phyloP scores from a whole-genome alignment of 2,329 filamentous ascomycete genomes.

The Ilyonectria destructans region DNA sequence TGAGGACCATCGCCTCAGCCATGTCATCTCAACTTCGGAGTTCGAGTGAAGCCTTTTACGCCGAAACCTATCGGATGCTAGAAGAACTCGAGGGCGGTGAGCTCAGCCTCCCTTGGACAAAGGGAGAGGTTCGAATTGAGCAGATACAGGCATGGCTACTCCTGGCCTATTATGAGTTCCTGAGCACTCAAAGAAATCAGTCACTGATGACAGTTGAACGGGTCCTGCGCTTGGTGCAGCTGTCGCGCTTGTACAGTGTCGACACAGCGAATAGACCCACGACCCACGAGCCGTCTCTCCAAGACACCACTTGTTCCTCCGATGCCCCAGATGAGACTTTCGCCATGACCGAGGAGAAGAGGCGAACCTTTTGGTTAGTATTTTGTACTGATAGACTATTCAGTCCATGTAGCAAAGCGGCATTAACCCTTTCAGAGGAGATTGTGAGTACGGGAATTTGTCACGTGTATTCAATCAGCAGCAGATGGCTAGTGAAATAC shows the following conservation, averaged over 20 bases:
- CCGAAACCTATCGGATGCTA: neutral
- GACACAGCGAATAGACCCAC: neutral
- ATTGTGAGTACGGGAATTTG: neutral
- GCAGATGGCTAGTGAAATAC: too few species aligned
- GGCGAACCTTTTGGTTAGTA: neutral
- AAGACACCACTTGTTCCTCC: neutral
- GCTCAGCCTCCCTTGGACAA: too few species aligned
- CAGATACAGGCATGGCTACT: neutral
- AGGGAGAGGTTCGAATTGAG: neutral
- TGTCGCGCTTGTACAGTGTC: neutral
- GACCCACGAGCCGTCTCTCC: too few species aligned
- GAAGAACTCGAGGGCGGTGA: too few species aligned
- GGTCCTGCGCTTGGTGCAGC: neutral
- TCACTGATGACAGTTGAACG: neutral
- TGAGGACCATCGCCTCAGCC: neutral
- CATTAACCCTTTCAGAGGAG: neutral
- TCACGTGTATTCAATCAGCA: too few species aligned
- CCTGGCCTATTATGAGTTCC: constrained; percentile 26
- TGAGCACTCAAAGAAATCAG: constrained; percentile 56
- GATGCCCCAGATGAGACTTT: too few species aligned
- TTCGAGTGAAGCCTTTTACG: too few species aligned
- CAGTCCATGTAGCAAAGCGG: neutral
- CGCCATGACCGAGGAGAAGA: neutral
- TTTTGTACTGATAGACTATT: neutral
- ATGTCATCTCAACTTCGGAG: neutral